These are phyloP conservation scores for Chalaropsis thielavioides DNA, from an alignment of 2,329 filamentous ascomycete genomes.

Conservation along the genomic window DNA sequence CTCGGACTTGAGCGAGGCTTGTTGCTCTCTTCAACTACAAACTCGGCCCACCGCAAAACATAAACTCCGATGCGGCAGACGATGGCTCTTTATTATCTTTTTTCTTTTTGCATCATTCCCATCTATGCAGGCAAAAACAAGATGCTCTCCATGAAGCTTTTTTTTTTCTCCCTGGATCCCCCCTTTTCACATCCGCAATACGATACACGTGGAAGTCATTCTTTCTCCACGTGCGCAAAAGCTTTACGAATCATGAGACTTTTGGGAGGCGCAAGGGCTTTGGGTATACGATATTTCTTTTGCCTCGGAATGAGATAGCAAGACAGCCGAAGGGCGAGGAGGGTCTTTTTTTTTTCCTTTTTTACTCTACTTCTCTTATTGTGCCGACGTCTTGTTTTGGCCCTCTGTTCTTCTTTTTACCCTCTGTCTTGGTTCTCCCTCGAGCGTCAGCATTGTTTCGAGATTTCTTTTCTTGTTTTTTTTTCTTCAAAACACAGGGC, in stretches of 20 bases:
- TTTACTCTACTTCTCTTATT: neutral
- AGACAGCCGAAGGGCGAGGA: neutral
- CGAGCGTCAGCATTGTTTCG: neutral
- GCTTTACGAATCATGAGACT: neutral
- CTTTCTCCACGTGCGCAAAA: neutral
- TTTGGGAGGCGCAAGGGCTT: neutral
- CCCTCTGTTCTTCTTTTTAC: neutral
- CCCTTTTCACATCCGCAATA: neutral
- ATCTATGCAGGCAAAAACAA: neutral
- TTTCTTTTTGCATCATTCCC: neutral
- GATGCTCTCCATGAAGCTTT: neutral
- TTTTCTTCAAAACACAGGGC: slow-evolving; percentile 6
- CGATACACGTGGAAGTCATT: neutral
- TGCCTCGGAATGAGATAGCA: neutral
- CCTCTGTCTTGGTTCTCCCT: neutral
- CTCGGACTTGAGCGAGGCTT: too few species aligned
- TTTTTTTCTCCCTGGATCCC: neutral
- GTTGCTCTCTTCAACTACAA: too few species aligned
- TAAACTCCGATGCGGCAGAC: too few species aligned
- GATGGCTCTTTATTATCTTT: neutral
- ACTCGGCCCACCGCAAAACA: too few species aligned
- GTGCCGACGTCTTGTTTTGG: neutral
- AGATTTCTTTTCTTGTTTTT: neutral
- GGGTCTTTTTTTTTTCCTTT: neutral
- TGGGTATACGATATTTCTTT: neutral